These are phyloP conservation scores for Solanum ahanhuiri DNA, from an alignment of 257 asterid species.

Conservation along the genomic window DNA sequence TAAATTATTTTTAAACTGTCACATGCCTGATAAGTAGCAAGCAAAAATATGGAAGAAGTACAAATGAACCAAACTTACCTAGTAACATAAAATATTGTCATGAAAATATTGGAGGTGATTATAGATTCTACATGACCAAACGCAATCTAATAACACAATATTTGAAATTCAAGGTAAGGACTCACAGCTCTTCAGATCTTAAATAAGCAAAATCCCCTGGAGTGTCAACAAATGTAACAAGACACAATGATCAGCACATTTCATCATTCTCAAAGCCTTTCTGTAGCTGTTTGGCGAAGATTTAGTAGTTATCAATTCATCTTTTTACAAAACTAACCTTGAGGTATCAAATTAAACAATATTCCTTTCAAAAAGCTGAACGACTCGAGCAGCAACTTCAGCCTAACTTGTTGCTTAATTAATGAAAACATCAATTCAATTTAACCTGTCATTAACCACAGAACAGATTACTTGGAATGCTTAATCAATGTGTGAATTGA, in stretches of 20 bases:
- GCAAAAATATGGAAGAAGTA: not conserved
- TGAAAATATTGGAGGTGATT: not conserved
- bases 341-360: not conserved
- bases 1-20: too few species aligned
- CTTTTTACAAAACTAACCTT: not conserved
- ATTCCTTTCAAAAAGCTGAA: not conserved
- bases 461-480: not conserved
- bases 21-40: not conserved
- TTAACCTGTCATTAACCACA: not conserved
- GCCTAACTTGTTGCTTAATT: not conserved
- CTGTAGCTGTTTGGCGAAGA: constrained; percentile 47
- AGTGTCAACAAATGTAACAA: constrained; percentile 77
- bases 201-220: constrained; percentile 89
- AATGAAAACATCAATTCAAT: not conserved
- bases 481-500: not conserved
- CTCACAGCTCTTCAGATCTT: constrained; percentile 58
- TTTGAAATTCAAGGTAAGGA: not conserved
- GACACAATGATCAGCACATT: constrained; percentile 83
- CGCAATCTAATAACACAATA: not conserved
- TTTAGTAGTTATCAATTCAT: not conserved
- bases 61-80: constrained; percentile 28
- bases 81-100: constrained; percentile 80
- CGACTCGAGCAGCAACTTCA: not conserved
- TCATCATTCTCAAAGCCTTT: constrained; percentile 81
- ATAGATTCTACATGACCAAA: not conserved